phyloP scores from a whole-genome alignment of 139 green algal genomes.

The Asterochloris sp. region DNA sequence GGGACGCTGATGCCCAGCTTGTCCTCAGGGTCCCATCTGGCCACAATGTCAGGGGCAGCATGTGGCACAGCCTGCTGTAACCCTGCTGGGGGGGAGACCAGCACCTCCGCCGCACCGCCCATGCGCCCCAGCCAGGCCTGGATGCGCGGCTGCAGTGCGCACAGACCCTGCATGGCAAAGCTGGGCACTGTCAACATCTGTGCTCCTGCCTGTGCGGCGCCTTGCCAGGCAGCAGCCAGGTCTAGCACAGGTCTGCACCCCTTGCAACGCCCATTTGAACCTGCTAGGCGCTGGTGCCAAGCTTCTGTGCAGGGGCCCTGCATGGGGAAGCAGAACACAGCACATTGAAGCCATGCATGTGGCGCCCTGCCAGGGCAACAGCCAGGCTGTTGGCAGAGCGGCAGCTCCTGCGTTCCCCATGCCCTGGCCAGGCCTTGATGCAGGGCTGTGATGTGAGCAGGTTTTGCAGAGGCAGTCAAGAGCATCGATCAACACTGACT shows the following conservation, averaged over 20 bases:
- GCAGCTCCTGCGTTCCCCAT: background rate
- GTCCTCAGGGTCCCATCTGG: slow-evolving; percentile 15
- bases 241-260: background rate
- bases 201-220: background rate
- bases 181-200: background rate
- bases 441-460: background rate
- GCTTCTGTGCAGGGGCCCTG: background rate
- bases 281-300: background rate
- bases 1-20: slow-evolving; percentile 11
- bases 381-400: too few relatives aligned
- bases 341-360: background rate
- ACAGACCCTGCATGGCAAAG: slow-evolving; percentile 16
- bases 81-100: background rate
- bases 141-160: slow-evolving; percentile 18
- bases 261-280: background rate
- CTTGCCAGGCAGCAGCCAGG: background rate
- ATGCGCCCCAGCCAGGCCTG: slow-evolving; percentile 19
- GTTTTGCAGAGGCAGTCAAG: background rate
- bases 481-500: background rate
- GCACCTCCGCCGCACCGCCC: slow-evolving; percentile 5
- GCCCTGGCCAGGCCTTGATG: background rate
- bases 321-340: background rate
- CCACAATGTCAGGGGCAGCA: background rate
- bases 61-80: background rate
- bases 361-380: background rate